Base-by-base conservation (phyloP, 2,329 filamentous ascomycete genomes). In the Colletotrichum tabaci region DNA sequence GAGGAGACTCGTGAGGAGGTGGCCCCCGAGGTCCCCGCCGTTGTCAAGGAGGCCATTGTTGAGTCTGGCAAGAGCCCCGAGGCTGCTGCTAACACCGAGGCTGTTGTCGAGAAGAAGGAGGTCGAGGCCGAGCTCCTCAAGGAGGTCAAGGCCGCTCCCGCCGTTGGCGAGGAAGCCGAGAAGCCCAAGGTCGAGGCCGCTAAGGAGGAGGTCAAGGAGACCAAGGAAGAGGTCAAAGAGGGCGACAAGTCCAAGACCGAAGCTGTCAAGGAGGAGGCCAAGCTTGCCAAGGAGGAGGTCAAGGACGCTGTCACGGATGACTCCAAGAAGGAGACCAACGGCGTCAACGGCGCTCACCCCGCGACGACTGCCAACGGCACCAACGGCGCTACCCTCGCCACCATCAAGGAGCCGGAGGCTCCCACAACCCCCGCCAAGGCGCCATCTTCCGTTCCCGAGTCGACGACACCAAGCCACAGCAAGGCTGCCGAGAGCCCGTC, bases 121-220 rank as follows among this genome's bases (percentile, higher is more conserved):
- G 87, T 95, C 6, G 94, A 97, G 84, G 81, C 89, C 35, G 92
- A 97, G 83, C 86, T 97, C 10, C 84, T 95, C 58, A 87, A 89
- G 74, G 89, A 93, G 80, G 87, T 91, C 73, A 85, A 87, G 80
- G 79, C 82, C 63, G 78, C 79, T 64, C 77, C 84, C 75, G 77
- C 79, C 15, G 75, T 78, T 0, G 77, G 71, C 49, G 82, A 82
- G 50, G 69, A 80, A 77, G 71, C 57, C 74, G 26, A 66, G 75
- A 72, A 21, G 57, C 52, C 75, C 46, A 71, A 74, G 63, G 53
- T 67, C 15, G 57, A 77, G 74, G 53, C 73, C 42, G 52, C 70
- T 71, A 80, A 80, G 71, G 74, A 74, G 23, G 66, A 71, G 16
- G 73, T 74, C 16, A 74, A 74, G 61, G 72, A 66, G 65, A 68